Evolutionary conservation across 345 rosid species (phyloP), one percentile per base, ranked within the genome.

Genomic region (Eucalyptus caleyi): DNA sequence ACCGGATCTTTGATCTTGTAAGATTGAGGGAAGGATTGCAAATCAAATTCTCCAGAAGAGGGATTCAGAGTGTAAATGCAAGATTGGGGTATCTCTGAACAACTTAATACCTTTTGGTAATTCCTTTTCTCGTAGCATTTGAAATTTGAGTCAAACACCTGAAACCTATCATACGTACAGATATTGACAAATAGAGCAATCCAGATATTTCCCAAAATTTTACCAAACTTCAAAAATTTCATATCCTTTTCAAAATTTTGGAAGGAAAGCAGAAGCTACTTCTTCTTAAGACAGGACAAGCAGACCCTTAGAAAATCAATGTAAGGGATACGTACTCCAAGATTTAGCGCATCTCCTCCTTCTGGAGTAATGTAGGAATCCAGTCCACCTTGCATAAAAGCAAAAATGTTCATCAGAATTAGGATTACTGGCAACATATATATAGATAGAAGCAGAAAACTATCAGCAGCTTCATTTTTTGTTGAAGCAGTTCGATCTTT

Each of bases 331-430:
- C 88, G 10, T 26, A 23, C 88, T n/a, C 88, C 77, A 26, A 87
- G 56, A 91, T 93, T 95, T 45, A 95, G 89, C 88, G 90, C 97
- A 86, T 92, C 93, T 88, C 93, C 96, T 86, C 91, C 93, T 67
- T 89, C 94, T 83, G 23, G 94, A 89, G 91, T 87, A 90, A 80
- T 86, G 88, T 88, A 90, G 89, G 90, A 91, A 88, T 93, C 92
- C 89, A 94, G 91, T 90, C 94, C 97, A 93, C 97, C 98, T 80
- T 45, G 86, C 50, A 26, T 32, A 34, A 51, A 14, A 80, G 89
- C 45, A 80, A 34, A 56, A 87, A 50, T 53, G 87, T 85, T 23
- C 49, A 83, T 18, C 37, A 77, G 51, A 62, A 37, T 45, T 19
- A 11, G 72, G 47, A 87, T 53, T 87, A 86, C 44, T 72, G 50